Base-by-base conservation (phyloP, 805 yeast species). In the Saturnispora besseyi region DNA sequence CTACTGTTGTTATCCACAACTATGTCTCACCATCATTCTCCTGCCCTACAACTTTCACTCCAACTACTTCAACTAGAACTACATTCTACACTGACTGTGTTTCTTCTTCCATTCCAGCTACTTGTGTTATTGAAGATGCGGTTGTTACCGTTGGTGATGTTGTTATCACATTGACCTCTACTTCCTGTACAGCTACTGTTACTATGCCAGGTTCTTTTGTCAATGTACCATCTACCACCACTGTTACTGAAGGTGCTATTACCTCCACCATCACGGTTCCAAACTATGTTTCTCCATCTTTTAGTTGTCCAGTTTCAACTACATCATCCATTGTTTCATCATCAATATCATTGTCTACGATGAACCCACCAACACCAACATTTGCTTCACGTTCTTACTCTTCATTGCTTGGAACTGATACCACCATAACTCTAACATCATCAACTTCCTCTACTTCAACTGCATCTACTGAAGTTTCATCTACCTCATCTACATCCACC, bases 191-290 rank as follows among this genome's bases (percentile, higher is more conserved):
- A 7, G 21, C 46, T 12, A 34, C 47, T 22, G 31, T 44, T 8
- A 44, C 48, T 12, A 29, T 51, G 13, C 30, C 48, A 11, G 55
- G 55, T 31, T 43, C 56, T 9, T 54, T 50, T 44, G 34, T 31
- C 12, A 41, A 45, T 28, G 22, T 26, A 6, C 26, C 36, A 22
- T 40, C 50, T 26, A 31, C 36, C n/a, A 15, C 50, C 4, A 40
- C 45, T 0, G 41, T 44, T 21, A 7, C 47, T 8, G n/a, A 33
- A 15, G 26, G 29, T 12, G 32, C 30, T 8, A 46, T 24, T 13
- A 43, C 50, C n/a, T 44, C 52, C 2, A 30, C 44, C 1, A 37
- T 51, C 11, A 46, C 45, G 10, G 24, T 50, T 11, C 38, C 55
- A 1, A 34, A 50, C n/a, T 37, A 34, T 15, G 31, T 43, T 30